A percentile compares a stretch with the other conserved stretches of the same genome.
Evolutionary conservation across 2,329 filamentous ascomycete species (phyloP).

Genomic region (Huntiella bhutanensis): DNA sequence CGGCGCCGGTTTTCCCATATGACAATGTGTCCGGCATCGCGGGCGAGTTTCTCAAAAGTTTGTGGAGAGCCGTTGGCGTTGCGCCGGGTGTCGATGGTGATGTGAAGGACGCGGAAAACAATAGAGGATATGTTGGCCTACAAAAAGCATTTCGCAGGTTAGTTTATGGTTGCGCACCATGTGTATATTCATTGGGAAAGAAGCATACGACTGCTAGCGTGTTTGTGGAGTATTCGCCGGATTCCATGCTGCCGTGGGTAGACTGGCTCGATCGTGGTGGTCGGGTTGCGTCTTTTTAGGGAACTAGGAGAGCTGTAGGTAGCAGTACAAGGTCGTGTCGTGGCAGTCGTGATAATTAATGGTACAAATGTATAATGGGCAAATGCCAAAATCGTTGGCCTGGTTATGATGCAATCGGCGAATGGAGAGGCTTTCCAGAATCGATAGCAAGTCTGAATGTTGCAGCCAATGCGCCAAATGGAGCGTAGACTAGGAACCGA

Average conservation of each 20-base stretch:
- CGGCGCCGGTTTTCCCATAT: conserved; percentile 31
- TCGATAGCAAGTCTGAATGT: too few relatives aligned
- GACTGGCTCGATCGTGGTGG: too few relatives aligned
- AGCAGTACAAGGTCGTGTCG: too few relatives aligned
- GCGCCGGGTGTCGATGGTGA: conserved; percentile 23
- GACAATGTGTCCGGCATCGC: conserved; percentile 33
- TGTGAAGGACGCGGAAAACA: conserved; percentile 36
- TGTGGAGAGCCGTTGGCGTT: conserved; percentile 26
- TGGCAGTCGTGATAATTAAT: too few relatives aligned
- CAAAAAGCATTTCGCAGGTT: conserved; percentile 5
- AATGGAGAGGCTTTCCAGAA: too few relatives aligned
- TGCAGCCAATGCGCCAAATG: too few relatives aligned
- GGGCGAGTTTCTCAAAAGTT: conserved; percentile 31
- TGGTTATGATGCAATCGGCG: too few relatives aligned
- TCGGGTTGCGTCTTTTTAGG: too few relatives aligned
- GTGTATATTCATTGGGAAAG: not conserved
- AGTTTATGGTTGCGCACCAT: not conserved
- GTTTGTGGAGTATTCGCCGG: conserved; percentile 45
- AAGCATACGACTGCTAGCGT: conserved; percentile 35
- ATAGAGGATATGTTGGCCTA: conserved; percentile 39
- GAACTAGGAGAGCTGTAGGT: too few relatives aligned
- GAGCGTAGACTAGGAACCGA: too few relatives aligned
- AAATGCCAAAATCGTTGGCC: too few relatives aligned
- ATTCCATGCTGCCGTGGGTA: conserved; percentile 33
- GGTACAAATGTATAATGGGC: too few relatives aligned